Base-by-base conservation (phyloP, 495 filamentous ascomycete genomes). In the Jackrogersella multiformis region DNA sequence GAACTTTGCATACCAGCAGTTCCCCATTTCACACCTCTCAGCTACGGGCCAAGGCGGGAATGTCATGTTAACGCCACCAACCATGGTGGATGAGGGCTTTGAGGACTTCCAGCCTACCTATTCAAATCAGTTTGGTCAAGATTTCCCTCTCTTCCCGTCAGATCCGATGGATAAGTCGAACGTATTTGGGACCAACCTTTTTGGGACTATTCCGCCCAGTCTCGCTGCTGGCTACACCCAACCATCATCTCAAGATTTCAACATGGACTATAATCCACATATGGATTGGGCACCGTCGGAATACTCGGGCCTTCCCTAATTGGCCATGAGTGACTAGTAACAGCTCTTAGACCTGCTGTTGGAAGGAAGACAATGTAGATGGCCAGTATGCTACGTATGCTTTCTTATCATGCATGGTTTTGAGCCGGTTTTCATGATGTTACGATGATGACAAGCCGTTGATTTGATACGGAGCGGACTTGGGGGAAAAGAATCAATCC, bases 11-110 rank as follows among this genome's bases (percentile, higher is more conserved):
- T 74, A 71, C 69, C 77, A 69, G 71, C 68, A 80, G 70, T 76
- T 70, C 12, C 73, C 61, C 58, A 57, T 78, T 2, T 77, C 82
- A 6, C 86, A 87, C 42, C 81, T 91, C 56, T 90, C 88, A 10
- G 85, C 87, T 32, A 77, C 80, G 42, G 88, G 84, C 1, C 88
- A 90, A 65, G 86, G 82, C 16, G 86, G 88, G 48, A 70, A 84
- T 9, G 86, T 89, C 82, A 81, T 91, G 42, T 89, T 83, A 73
- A 88, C 88, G 0, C 88, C 88, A 2, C 80, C 79, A 4, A 87
- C 85, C 0, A 74, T 81, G 59, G 72, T 80, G 39, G 78, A 83
- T 46, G 82, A 85, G 42, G 80, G 80, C 8, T 82, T 81, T 49
- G 85, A 85, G 52, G 84, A 86, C 23, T 77, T 80, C 8, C 71